Percentiles rank a stretch among this genome's conserved stretches.
Conservation (phyloP, 169 alveolate genomes). For the Besnoitia besnoiti region DNA sequence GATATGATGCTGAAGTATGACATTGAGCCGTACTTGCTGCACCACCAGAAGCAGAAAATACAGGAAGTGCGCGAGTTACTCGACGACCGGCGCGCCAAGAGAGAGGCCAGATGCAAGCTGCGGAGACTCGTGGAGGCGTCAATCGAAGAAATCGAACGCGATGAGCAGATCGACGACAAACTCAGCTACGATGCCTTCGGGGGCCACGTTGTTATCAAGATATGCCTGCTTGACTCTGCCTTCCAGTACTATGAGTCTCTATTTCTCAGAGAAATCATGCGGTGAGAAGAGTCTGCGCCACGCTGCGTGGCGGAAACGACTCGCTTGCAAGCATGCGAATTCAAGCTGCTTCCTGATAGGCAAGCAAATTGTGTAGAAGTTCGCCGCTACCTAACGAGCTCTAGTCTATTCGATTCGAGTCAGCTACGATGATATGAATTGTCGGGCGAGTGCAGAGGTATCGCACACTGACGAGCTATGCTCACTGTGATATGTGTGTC, state of each 20-base stretch:
- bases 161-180: background rate
- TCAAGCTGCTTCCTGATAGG: too few species aligned
- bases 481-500: too few species aligned
- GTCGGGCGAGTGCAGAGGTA: too few species aligned
- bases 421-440: too few species aligned
- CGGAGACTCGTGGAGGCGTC: background rate
- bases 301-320: too few species aligned
- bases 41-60: background rate
- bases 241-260: background rate
- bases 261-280: background rate
- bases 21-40: background rate
- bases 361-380: too few species aligned
- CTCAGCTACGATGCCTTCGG: slow-evolving; percentile 10
- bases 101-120: slow-evolving; percentile 4
- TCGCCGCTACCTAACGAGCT: too few species aligned
- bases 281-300: too few species aligned
- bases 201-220: background rate
- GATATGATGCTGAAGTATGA: background rate
- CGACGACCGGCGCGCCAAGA: background rate
- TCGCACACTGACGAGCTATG: too few species aligned
- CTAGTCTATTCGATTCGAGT: too few species aligned
- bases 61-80: background rate
- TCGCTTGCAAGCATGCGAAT: too few species aligned
- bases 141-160: background rate
- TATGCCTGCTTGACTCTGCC: background rate